These are phyloP conservation scores for Magnusiomyces tetraspermus DNA, from an alignment of 1,139 yeast genomes.

Conservation along the genomic window DNA sequence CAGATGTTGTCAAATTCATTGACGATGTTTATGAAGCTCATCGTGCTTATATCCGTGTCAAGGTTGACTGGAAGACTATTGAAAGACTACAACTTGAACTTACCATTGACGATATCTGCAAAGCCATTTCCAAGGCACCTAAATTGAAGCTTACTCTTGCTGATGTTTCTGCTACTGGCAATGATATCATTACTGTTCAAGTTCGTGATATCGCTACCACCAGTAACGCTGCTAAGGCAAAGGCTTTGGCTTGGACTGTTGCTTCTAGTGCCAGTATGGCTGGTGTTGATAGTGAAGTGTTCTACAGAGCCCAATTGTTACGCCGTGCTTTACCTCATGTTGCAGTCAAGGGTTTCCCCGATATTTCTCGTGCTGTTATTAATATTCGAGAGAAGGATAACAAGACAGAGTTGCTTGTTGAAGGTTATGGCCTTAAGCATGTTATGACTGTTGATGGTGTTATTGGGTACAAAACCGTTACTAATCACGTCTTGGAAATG, in stretches of 20 bases:
- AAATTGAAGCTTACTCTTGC: conserved; percentile 71
- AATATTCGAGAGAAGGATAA: conserved; percentile 76
- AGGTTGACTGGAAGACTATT: conserved; percentile 74
- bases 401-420: conserved; percentile 85
- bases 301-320: conserved; percentile 81
- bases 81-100: too few species aligned
- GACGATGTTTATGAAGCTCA: conserved; percentile 88
- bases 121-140: conserved; percentile 75
- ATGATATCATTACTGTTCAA: conserved; percentile 64
- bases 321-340: conserved; percentile 78
- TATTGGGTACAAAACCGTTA: conserved; percentile 72
- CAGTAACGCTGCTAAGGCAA: conserved; percentile 30
- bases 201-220: conserved; percentile 51
- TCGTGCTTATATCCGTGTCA: conserved; percentile 69
- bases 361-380: conserved; percentile 90
- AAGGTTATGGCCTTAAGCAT: conserved; percentile 92
- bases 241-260: conserved; percentile 17
- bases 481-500: conserved; percentile 90
- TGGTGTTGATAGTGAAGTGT: conserved; percentile 51
- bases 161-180: conserved; percentile 63
- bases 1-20: conserved; percentile 78
- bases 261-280: conserved; percentile 33
- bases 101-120: conserved; percentile 76
- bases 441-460: conserved; percentile 99
- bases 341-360: conserved; percentile 87